Evolutionary conservation across 371 early-diverging fungal species (phyloP).

Genomic region (Vittaforma corneae): DNA sequence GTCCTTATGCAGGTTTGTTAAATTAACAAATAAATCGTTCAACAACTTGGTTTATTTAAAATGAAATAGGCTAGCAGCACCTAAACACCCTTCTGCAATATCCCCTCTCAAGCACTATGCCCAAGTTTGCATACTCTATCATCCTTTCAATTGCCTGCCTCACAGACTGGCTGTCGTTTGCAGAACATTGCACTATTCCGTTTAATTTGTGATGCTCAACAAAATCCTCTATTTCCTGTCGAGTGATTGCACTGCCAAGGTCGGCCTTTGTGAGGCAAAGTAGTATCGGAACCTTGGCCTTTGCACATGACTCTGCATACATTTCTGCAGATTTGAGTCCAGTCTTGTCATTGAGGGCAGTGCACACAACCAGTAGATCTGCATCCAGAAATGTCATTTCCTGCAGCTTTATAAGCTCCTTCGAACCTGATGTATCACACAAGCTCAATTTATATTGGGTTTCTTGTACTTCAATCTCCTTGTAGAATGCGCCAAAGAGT

Average conservation of each 20-base stretch:
- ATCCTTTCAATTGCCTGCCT: constrained; percentile 13
- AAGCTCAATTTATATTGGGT: constrained; percentile 61
- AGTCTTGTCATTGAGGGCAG: constrained; percentile 65
- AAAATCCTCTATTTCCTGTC: background rate
- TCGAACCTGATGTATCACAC: constrained; percentile 79
- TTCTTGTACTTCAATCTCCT: constrained; percentile 60
- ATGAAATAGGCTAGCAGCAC: too few relatives aligned
- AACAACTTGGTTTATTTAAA: too few relatives aligned
- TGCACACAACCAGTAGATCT: constrained; percentile 74
- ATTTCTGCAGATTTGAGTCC: constrained; percentile 71
- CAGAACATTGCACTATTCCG: constrained; percentile 1
- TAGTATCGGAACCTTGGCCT: constrained; percentile 80
- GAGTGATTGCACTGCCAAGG: constrained; percentile 56
- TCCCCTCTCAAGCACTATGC: too few relatives aligned
- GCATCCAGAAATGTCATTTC: constrained; percentile 74
- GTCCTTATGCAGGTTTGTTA: too few relatives aligned
- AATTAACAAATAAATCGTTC: too few relatives aligned
- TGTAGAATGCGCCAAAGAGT: constrained; percentile 72
- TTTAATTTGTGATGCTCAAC: background rate
- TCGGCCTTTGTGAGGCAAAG: constrained; percentile 95
- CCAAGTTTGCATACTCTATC: too few relatives aligned
- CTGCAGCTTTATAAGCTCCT: constrained; percentile 71
- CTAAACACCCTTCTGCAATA: too few relatives aligned
- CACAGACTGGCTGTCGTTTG: background rate
- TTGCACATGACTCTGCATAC: constrained; percentile 78